phyloP scores from a whole-genome alignment of 2,329 filamentous ascomycete species.

The Aspergillus sp. region DNA sequence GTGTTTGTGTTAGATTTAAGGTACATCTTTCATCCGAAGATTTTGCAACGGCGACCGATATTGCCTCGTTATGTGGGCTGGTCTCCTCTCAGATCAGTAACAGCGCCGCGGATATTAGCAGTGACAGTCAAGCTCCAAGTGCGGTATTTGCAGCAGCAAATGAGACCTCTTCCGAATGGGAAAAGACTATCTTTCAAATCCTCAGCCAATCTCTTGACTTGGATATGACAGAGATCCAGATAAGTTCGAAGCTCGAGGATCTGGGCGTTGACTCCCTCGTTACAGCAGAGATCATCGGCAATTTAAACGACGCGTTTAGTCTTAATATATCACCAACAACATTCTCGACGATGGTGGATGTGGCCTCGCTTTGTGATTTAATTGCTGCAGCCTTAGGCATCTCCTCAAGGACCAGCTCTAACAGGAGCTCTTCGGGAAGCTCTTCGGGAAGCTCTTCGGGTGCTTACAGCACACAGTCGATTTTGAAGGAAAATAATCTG shows the following conservation, averaged over 20 bases:
- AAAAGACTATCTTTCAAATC: background rate
- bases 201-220: background rate
- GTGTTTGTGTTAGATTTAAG: conserved; percentile 15
- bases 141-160: too few relatives aligned
- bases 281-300: conserved; percentile 18
- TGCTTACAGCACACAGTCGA: too few relatives aligned
- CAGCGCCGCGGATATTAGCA: background rate
- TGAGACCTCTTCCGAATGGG: background rate
- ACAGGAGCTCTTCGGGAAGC: too few relatives aligned
- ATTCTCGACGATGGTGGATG: background rate
- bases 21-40: background rate
- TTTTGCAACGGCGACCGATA: background rate
- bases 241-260: background rate
- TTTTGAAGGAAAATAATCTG: too few relatives aligned
- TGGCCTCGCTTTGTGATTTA: background rate
- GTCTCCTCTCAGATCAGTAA: background rate
- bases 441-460: too few relatives aligned
- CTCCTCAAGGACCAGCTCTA: too few relatives aligned
- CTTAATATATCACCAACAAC: background rate
- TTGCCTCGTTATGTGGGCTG: background rate
- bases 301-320: conserved; percentile 14
- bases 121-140: too few relatives aligned
- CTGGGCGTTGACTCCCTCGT: conserved; percentile 24
- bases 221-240: background rate
- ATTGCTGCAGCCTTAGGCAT: too few relatives aligned